Percentiles rank a stretch among this genome's conserved stretches.
Conservation (phyloP, 306 rosid species). For the Cucumis cinereus region DNA sequence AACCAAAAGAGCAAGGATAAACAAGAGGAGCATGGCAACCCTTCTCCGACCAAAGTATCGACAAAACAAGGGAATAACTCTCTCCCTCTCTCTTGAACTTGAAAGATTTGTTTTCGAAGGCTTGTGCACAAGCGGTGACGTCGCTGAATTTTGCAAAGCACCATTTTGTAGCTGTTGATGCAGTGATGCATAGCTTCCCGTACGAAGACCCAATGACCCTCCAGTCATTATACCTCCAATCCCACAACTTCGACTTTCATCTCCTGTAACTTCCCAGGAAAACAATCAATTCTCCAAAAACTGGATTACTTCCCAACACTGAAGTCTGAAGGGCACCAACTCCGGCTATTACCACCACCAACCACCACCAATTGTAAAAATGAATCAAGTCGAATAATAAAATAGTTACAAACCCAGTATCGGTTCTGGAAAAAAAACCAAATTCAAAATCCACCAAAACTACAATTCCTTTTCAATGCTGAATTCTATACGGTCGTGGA, state of each 20-base stretch:
- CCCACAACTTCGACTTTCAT: slow-evolving; percentile 37
- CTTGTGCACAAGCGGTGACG: slow-evolving; percentile 41
- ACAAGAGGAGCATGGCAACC: slow-evolving; percentile 72
- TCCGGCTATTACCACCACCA: background rate
- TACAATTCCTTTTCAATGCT: slow-evolving; percentile 4
- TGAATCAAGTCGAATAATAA: background rate
- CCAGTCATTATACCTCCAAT: slow-evolving; percentile 67
- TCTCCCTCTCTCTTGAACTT: slow-evolving; percentile 70
- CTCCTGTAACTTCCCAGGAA: slow-evolving; percentile 23
- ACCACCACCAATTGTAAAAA: background rate
- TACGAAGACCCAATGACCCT: slow-evolving; percentile 82
- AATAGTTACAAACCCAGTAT: background rate
- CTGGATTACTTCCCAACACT: background rate
- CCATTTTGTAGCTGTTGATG: slow-evolving; percentile 54
- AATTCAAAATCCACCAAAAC: slow-evolving; percentile 15
- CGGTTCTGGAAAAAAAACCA: background rate
- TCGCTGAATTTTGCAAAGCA: slow-evolving; percentile 19
- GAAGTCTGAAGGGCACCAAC: slow-evolving; percentile 1
- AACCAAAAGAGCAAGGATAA: slow-evolving; percentile 53
- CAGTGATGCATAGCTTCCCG: slow-evolving; percentile 64
- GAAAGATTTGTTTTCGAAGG: slow-evolving; percentile 52
- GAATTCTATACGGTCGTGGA: slow-evolving; percentile 4
- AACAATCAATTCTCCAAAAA: background rate
- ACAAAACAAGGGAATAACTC: slow-evolving; percentile 36
- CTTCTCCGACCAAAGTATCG: slow-evolving; percentile 53